These are phyloP conservation scores for Penicillium sp. DNA, from an alignment of 2,329 filamentous ascomycete species.

Conservation along the genomic window DNA sequence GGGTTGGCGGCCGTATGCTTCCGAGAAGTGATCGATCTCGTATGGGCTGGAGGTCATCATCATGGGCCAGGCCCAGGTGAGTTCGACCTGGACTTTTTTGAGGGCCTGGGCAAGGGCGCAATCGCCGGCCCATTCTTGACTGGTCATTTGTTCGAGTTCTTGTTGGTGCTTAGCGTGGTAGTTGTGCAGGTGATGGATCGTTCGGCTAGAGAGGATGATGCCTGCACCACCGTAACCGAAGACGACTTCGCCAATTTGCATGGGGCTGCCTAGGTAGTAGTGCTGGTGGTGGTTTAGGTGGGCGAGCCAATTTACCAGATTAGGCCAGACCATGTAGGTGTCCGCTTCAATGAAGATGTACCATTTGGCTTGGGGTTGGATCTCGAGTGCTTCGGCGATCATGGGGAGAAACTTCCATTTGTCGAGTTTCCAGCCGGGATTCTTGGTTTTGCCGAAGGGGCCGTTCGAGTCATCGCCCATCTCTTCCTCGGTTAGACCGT, in stretches of 20 bases:
- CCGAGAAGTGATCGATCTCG: slow-evolving; percentile 45
- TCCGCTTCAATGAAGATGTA: slow-evolving; percentile 63
- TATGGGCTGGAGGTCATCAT: slow-evolving; percentile 44
- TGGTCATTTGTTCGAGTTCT: slow-evolving; percentile 50
- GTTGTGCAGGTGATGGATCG: slow-evolving; percentile 45
- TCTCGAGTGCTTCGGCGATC: slow-evolving; percentile 51
- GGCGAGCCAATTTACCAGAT: slow-evolving; percentile 56
- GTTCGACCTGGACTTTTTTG: slow-evolving; percentile 45
- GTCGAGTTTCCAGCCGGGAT: slow-evolving; percentile 55
- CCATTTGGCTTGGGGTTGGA: slow-evolving; percentile 56
- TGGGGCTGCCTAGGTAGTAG: slow-evolving; percentile 58
- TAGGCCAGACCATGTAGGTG: slow-evolving; percentile 58
- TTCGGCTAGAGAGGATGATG: slow-evolving; percentile 54
- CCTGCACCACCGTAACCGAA: slow-evolving; percentile 58
- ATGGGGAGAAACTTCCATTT: slow-evolving; percentile 62
- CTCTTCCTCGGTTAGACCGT: slow-evolving; percentile 41
- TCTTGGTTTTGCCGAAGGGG: slow-evolving; percentile 44
- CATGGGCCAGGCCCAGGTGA: slow-evolving; percentile 53
- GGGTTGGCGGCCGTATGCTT: slow-evolving; percentile 41
- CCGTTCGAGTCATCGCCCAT: slow-evolving; percentile 38
- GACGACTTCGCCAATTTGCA: slow-evolving; percentile 51
- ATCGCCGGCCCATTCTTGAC: slow-evolving; percentile 51
- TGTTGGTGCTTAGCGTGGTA: slow-evolving; percentile 43
- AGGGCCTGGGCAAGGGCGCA: slow-evolving; percentile 52
- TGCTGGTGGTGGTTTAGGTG: slow-evolving; percentile 51